Conservation (phyloP, 805 yeast species). For the Lipomyces sp. region DNA sequence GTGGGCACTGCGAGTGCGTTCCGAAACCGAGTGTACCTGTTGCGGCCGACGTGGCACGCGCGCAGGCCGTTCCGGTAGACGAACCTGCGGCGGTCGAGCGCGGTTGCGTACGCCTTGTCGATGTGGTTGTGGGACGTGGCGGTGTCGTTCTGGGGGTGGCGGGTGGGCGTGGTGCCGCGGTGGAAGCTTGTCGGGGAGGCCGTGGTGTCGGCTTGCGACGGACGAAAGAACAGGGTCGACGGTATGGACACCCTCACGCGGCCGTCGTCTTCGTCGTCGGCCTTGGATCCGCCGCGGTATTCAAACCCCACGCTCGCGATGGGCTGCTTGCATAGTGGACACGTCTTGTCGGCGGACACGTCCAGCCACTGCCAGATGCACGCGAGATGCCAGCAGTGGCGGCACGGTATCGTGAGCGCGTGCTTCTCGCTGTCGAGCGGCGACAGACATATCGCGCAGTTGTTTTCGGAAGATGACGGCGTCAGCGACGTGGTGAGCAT, state of each 20-base stretch:
- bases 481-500: too few species aligned
- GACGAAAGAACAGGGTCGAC: background rate
- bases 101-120: slow-evolving; percentile 2
- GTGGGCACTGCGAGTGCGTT: too few species aligned
- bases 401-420: slow-evolving; percentile 11
- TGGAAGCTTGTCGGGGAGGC: too few species aligned
- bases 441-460: slow-evolving; percentile 12
- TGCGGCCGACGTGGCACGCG: slow-evolving; percentile 10
- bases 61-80: slow-evolving; percentile 13
- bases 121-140: background rate
- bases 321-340: slow-evolving; percentile 10
- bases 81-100: slow-evolving; percentile 7
- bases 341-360: background rate
- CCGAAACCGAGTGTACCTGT: slow-evolving; percentile 1
- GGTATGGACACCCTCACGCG: background rate
- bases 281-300: background rate
- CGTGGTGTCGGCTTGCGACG: background rate
- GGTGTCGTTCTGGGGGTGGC: background rate
- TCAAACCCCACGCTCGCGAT: background rate
- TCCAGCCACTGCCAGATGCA: slow-evolving; percentile 12
- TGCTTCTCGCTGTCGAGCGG: background rate
- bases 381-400: slow-evolving; percentile 3
- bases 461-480: too few species aligned
- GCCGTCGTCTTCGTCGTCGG: too few species aligned
- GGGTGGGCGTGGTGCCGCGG: background rate